Percentiles rank a stretch among this genome's conserved stretches.
Conservation (phyloP, 805 yeast genomes). For the Lipomyces mesembrius region DNA sequence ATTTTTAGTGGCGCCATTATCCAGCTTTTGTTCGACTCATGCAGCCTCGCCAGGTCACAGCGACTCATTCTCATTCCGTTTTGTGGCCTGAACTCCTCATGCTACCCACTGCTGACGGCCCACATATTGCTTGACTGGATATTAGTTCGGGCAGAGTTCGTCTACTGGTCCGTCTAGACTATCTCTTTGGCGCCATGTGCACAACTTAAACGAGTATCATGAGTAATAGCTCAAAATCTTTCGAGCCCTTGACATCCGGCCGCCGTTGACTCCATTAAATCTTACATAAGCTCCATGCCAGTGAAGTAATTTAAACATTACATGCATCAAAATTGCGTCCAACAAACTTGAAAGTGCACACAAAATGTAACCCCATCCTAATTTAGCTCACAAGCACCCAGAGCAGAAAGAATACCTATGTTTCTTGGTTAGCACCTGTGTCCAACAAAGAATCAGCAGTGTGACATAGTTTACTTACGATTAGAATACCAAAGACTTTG, state of each 20-base stretch:
- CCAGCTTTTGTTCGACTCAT: no score
- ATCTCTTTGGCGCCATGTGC: no score
- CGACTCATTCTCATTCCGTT: background rate
- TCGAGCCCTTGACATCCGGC: no score
- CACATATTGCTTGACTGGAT: background rate
- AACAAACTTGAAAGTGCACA: background rate
- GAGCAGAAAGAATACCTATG: slow-evolving; percentile 37
- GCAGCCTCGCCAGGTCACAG: no score
- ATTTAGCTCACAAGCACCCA: slow-evolving; percentile 41
- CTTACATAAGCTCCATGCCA: background rate
- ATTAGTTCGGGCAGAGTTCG: no score
- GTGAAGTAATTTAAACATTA: background rate
- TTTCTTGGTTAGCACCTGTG: background rate
- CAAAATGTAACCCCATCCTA: background rate
- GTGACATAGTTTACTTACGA: slow-evolving; percentile 64
- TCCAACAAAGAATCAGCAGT: slow-evolving; percentile 39
- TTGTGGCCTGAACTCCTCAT: background rate
- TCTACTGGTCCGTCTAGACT: no score
- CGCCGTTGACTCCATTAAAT: background rate
- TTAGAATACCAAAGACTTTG: slow-evolving; percentile 84
- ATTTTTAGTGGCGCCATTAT: no score
- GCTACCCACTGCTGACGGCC: background rate
- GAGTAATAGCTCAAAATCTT: no score
- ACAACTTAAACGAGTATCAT: no score
- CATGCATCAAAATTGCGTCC: background rate